phyloP scores from a whole-genome alignment of 2,329 filamentous ascomycete species.

The Scedosporium apiospermum region DNA sequence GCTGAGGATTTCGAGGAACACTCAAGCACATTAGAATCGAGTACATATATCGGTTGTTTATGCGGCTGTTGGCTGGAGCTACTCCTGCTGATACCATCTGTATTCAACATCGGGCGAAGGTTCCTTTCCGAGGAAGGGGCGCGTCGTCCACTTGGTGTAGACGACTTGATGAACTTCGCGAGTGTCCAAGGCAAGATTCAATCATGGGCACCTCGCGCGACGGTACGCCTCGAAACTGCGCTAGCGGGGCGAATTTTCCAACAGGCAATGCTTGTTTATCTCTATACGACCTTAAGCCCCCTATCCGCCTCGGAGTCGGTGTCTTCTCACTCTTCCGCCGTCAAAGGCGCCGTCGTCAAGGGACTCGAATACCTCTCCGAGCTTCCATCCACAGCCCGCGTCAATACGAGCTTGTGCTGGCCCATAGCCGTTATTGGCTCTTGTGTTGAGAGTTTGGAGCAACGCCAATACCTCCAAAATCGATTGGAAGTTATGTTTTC shows the following conservation, averaged over 20 bases:
- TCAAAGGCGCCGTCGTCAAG: conserved; percentile 16
- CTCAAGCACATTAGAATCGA: conserved; percentile 17
- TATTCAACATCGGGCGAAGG: conserved; percentile 31
- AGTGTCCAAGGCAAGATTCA: conserved; percentile 31
- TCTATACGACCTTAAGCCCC: conserved; percentile 15
- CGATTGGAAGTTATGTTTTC: conserved; percentile 24
- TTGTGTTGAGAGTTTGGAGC: conserved; percentile 21
- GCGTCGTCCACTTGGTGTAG: conserved; percentile 19
- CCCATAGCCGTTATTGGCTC: conserved; percentile 27
- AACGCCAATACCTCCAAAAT: conserved; percentile 24
- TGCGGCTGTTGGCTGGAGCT: conserved; percentile 30
- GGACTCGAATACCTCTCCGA: conserved; percentile 21
- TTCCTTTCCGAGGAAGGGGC: conserved; percentile 19
- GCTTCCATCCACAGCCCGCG: conserved; percentile 20
- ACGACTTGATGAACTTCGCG: conserved; percentile 33
- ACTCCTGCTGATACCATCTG: conserved; percentile 24
- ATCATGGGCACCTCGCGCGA: conserved; percentile 25
- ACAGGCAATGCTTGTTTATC: conserved; percentile 32
- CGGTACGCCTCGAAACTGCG: conserved; percentile 24
- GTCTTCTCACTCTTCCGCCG: not conserved
- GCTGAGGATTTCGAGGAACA: conserved; percentile 20
- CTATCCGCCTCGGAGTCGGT: not conserved
- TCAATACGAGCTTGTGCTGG: conserved; percentile 31
- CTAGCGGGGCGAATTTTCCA: conserved; percentile 33
- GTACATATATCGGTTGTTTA: conserved; percentile 23